Evolutionary conservation across 805 yeast species (phyloP).

Genomic region (Candida chilensis): DNA sequence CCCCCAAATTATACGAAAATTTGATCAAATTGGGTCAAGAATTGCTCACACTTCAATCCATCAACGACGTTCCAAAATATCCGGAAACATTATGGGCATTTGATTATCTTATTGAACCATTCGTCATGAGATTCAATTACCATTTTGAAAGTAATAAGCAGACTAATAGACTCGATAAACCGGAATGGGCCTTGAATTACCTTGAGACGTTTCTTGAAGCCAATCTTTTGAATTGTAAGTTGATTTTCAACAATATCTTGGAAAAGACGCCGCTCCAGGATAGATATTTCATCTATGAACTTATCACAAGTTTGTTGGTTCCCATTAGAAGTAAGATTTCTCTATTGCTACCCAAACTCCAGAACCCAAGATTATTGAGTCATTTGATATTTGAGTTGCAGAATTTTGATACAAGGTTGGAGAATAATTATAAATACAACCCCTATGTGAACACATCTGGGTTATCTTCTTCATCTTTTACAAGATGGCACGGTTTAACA

Average conservation of each 20-base stretch:
- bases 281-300: slow-evolving; percentile 22
- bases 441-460: slow-evolving; percentile 18
- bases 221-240: slow-evolving; percentile 3
- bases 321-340: slow-evolving; percentile 36
- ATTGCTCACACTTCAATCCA: slow-evolving; percentile 18
- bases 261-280: slow-evolving; percentile 5
- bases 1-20: slow-evolving; percentile 4
- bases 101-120: slow-evolving; percentile 32
- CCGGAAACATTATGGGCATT: slow-evolving; percentile 42
- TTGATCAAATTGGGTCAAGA: slow-evolving; percentile 6
- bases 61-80: slow-evolving; percentile 14
- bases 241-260: slow-evolving; percentile 4
- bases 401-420: slow-evolving; percentile 44
- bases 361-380: slow-evolving; percentile 38
- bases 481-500: slow-evolving; percentile 38
- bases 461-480: slow-evolving; percentile 5
- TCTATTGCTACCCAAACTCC: slow-evolving; percentile 10
- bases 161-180: slow-evolving; percentile 57
- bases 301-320: slow-evolving; percentile 35
- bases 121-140: slow-evolving; percentile 42
- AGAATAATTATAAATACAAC: slow-evolving; percentile 33
- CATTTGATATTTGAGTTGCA: slow-evolving; percentile 52
- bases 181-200: slow-evolving; percentile 61
- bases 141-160: slow-evolving; percentile 51
- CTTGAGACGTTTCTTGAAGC: slow-evolving; percentile 29